Conservation (phyloP, 108 stramenopile species). For the Stephanodiscus triporus region DNA sequence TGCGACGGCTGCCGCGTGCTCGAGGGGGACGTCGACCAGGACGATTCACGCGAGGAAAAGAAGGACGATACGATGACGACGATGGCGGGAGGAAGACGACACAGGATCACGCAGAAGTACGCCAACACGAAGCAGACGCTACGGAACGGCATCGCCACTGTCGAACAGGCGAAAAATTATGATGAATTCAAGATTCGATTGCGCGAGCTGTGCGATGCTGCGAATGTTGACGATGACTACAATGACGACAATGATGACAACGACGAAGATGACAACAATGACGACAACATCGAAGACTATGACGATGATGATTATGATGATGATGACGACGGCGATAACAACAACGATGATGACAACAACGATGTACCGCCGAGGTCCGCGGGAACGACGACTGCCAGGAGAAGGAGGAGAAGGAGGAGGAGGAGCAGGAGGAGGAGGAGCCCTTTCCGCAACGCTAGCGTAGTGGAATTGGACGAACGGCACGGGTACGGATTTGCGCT, state of each 20-base stretch:
- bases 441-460: conserved; percentile 58
- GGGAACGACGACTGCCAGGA: too few relatives aligned
- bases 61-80: conserved; percentile 16
- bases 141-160: conserved; percentile 77
- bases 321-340: background rate
- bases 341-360: background rate
- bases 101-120: conserved; percentile 57
- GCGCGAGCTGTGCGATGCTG: conserved; percentile 53
- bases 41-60: conserved; percentile 32
- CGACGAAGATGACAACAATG: background rate
- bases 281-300: too few relatives aligned
- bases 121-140: conserved; percentile 76
- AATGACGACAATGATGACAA: conserved; percentile 4
- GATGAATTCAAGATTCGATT: conserved; percentile 61
- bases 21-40: conserved; percentile 33
- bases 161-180: conserved; percentile 70
- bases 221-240: background rate
- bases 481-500: conserved; percentile 91
- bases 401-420: too few relatives aligned
- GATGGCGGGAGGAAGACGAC: background rate
- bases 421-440: background rate
- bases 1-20: conserved; percentile 73
- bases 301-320: background rate
- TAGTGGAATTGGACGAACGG: conserved; percentile 70
- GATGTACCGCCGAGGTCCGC: too few relatives aligned